A percentile compares a stretch with the other conserved stretches of the same genome.
phyloP scores from a whole-genome alignment of 805 yeast species.

The Wickerhamiella azymoides region DNA sequence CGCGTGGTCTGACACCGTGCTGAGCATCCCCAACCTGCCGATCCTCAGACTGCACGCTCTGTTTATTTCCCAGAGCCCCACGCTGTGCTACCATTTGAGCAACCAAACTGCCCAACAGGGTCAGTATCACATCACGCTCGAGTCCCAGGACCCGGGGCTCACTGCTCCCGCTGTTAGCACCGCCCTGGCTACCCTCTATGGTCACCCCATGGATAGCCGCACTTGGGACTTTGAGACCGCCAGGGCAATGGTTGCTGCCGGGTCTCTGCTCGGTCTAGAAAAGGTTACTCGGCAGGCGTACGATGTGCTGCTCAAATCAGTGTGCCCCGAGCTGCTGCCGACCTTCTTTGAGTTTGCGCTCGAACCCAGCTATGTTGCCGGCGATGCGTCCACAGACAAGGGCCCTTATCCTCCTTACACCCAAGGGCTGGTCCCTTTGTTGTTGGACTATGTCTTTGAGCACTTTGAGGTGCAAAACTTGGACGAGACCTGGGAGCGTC shows the following conservation, averaged over 20 bases:
- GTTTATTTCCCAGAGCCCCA: conserved; percentile 24
- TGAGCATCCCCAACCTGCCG: conserved; percentile 19
- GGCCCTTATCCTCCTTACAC: conserved; percentile 26
- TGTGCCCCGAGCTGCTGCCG: conserved; percentile 15
- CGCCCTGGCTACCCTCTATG: conserved; percentile 25
- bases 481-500: conserved; percentile 1
- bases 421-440: conserved; percentile 13
- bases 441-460: conserved; percentile 17
- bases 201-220: conserved; percentile 18
- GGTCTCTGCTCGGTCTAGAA: conserved; percentile 20
- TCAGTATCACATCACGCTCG: conserved; percentile 15
- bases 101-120: conserved; percentile 4
- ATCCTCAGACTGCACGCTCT: conserved; percentile 24
- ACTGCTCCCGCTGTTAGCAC: conserved; percentile 20
- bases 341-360: conserved; percentile 20
- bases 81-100: conserved; percentile 17
- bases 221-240: conserved; percentile 17
- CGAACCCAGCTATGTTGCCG: conserved; percentile 5
- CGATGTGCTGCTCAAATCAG: conserved; percentile 11
- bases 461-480: conserved; percentile 10
- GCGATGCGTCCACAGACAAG: conserved; percentile 7
- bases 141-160: conserved; percentile 17
- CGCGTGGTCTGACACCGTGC: conserved; percentile 26
- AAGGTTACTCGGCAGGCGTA: conserved; percentile 19
- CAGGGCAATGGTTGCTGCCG: conserved; percentile 23